These are phyloP conservation scores for Nemania abortiva DNA, from an alignment of 2,329 filamentous ascomycete species.

Conservation along the genomic window DNA sequence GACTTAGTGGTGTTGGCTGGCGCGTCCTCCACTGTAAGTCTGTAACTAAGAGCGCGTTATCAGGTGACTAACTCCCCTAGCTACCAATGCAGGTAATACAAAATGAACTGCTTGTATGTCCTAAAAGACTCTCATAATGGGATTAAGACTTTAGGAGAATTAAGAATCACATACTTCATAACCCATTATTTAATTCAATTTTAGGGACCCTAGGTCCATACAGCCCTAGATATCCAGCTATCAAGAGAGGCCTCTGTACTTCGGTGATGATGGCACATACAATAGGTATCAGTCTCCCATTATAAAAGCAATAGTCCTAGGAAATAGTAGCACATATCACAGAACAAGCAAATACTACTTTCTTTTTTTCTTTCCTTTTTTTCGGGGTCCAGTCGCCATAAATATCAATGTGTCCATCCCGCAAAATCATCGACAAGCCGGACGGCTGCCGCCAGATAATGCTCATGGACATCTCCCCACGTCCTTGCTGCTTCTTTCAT, in stretches of 20 bases:
- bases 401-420: slow-evolving; percentile 68
- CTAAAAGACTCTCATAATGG: too few relatives aligned
- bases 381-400: background rate
- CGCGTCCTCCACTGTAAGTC: slow-evolving; percentile 37
- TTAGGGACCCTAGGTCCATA: background rate
- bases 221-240: background rate
- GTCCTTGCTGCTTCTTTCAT: slow-evolving; percentile 80
- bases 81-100: background rate
- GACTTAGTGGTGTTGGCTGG: slow-evolving; percentile 21
- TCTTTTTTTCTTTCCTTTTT: background rate
- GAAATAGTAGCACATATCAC: background rate
- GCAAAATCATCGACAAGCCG: slow-evolving; percentile 80
- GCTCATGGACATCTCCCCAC: slow-evolving; percentile 77
- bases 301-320: background rate
- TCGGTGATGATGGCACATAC: background rate
- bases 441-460: slow-evolving; percentile 76
- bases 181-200: background rate
- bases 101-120: background rate
- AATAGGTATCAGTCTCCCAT: slow-evolving; percentile 14
- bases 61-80: slow-evolving; percentile 42
- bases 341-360: background rate
- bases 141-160: background rate
- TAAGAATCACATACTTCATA: background rate
- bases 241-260: background rate
- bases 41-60: slow-evolving; percentile 44